Evolutionary conservation across 2,329 filamentous ascomycete species (phyloP).

Genomic region (Aureobasidium sp.): DNA sequence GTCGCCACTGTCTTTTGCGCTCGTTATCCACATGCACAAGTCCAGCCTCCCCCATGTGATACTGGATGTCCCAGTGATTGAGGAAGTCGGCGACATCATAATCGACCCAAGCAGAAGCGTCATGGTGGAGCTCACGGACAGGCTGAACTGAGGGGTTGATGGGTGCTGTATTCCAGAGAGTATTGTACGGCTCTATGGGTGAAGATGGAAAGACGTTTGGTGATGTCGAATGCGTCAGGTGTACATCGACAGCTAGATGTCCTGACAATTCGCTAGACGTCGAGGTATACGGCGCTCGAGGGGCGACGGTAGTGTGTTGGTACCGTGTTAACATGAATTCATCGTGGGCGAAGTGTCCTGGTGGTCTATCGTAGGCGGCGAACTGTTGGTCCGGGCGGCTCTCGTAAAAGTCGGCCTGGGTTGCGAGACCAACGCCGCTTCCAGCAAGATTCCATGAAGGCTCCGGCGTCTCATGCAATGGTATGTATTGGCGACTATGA

Average conservation of each 20-base stretch:
- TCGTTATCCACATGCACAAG: constrained; percentile 17
- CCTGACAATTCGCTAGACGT: background rate
- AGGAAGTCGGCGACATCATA: constrained; percentile 28
- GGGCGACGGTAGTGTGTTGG: background rate
- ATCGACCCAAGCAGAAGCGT: constrained; percentile 3
- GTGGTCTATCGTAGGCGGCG: background rate
- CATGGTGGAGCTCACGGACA: constrained; percentile 1
- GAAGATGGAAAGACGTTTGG: background rate
- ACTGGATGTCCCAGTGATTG: constrained; percentile 25
- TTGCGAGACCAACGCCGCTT: background rate
- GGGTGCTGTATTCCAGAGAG: background rate
- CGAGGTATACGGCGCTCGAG: background rate
- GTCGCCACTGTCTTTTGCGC: constrained; percentile 17
- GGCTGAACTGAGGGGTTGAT: background rate
- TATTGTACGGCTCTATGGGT: background rate
- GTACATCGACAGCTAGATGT: background rate
- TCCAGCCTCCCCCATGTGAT: constrained; percentile 19
- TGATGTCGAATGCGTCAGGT: background rate
- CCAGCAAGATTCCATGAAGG: background rate
- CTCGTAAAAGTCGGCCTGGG: background rate
- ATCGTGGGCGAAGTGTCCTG: background rate
- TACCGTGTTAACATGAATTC: background rate
- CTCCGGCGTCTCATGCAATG: background rate
- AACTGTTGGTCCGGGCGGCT: background rate
- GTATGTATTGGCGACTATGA: background rate